A percentile compares a stretch with the other conserved stretches of the same genome.
These are phyloP conservation scores for Nicotiana benthamiana DNA, from an alignment of 257 asterid species.

Conservation along the genomic window DNA sequence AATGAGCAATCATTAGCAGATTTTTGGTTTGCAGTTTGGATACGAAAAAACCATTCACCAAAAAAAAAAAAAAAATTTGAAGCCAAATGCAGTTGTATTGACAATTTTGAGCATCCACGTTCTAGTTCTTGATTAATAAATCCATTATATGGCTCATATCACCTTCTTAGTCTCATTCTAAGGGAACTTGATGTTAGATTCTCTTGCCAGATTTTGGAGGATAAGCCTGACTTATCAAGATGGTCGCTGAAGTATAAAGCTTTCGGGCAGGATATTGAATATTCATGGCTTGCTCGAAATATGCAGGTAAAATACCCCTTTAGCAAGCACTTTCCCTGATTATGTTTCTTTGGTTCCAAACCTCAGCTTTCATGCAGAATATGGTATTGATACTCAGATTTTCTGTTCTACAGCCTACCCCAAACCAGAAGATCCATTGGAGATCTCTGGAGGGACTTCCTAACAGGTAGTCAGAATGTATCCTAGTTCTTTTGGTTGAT, in stretches of 20 bases:
- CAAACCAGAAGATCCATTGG: slow-evolving; percentile 94
- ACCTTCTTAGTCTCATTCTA: background rate
- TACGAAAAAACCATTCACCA: background rate
- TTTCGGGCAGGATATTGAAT: slow-evolving; percentile 76
- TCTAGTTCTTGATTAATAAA: background rate
- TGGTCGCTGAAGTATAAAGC: slow-evolving; percentile 90
- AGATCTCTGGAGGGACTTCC: slow-evolving; percentile 95
- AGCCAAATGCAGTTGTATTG: background rate
- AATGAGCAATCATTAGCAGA: background rate
- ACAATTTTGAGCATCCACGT: background rate
- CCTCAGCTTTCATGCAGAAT: slow-evolving; percentile 1
- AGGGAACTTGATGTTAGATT: slow-evolving; percentile 15
- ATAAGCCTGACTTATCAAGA: slow-evolving; percentile 81
- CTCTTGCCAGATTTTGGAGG: slow-evolving; percentile 61
- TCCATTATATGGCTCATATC: background rate
- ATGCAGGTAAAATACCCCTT: slow-evolving; percentile 56
- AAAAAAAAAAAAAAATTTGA: background rate
- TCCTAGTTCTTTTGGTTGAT: background rate
- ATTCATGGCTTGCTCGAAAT: slow-evolving; percentile 92
- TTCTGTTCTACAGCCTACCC: slow-evolving; percentile 55
- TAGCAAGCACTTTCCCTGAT: background rate
- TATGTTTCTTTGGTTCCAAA: background rate
- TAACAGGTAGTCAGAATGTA: slow-evolving; percentile 44
- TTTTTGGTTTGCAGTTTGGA: background rate
- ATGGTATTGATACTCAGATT: background rate